A percentile compares a stretch with the other conserved stretches of the same genome.
phyloP scores from a whole-genome alignment of 2,329 filamentous ascomycete genomes.

The Colletotrichum higginsianum region DNA sequence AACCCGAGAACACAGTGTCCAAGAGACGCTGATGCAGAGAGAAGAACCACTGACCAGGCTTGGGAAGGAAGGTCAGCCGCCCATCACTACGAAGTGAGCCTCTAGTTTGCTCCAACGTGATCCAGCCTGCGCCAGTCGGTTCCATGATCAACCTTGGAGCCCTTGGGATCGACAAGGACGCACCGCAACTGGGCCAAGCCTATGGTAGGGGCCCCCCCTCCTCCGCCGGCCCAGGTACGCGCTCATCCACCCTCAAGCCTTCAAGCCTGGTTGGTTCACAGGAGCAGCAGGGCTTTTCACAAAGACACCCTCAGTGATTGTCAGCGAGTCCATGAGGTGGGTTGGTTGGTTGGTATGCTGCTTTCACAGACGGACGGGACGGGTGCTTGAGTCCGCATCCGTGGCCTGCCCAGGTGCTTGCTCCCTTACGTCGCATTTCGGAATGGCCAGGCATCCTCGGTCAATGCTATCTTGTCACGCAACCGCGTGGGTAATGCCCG shows the following conservation, averaged over 20 bases:
- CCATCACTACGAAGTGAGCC: background rate
- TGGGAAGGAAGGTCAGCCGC: constrained; percentile 2
- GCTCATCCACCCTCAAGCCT: constrained; percentile 9
- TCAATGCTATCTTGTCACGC: constrained; percentile 13
- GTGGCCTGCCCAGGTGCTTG: constrained; percentile 15
- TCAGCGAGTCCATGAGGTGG: constrained; percentile 8
- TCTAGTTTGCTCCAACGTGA: constrained; percentile 6
- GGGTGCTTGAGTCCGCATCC: constrained; percentile 26
- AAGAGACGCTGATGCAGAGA: background rate
- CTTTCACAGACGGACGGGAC: constrained; percentile 30
- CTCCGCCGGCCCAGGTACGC: constrained; percentile 38
- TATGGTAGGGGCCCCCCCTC: constrained; percentile 32
- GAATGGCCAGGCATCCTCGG: constrained; percentile 27
- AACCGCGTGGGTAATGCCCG: constrained; percentile 22
- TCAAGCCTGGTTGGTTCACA: constrained; percentile 4
- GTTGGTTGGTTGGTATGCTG: constrained; percentile 38
- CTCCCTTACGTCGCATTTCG: constrained; percentile 8
- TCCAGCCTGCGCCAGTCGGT: constrained; percentile 6
- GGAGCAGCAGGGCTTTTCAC: constrained; percentile 11
- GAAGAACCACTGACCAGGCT: background rate
- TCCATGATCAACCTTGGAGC: constrained; percentile 24
- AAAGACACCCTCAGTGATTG: constrained; percentile 36
- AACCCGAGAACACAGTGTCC: background rate
- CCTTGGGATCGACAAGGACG: constrained; percentile 32
- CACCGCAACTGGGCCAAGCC: constrained; percentile 4